phyloP scores from a whole-genome alignment of 2,329 filamentous ascomycete genomes.

The Aspergillus costaricaensis region DNA sequence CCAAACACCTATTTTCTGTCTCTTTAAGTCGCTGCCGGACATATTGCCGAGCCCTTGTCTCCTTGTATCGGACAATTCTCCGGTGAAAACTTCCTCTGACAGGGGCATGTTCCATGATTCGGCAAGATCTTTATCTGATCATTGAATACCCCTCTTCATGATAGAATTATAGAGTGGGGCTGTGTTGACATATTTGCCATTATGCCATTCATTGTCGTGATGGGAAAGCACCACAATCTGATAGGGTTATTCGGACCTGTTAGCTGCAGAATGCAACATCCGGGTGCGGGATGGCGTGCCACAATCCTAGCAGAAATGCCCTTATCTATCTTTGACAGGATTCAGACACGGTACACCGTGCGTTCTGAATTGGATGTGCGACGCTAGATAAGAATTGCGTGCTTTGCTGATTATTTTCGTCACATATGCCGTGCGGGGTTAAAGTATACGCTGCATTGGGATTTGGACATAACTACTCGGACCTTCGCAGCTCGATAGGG shows the following conservation, averaged over 20 bases:
- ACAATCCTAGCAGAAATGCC: conserved; percentile 6
- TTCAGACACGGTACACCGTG: not conserved
- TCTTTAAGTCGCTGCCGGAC: conserved; percentile 16
- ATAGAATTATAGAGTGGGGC: not conserved
- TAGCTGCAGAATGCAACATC: conserved; percentile 12
- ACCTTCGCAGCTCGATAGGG: not conserved
- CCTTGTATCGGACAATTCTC: not conserved
- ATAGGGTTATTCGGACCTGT: conserved; percentile 7
- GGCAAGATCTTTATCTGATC: not conserved
- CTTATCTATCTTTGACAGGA: conserved; percentile 4
- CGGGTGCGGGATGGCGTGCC: conserved; percentile 28
- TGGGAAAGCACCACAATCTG: conserved; percentile 2
- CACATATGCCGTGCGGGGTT: conserved; percentile 18
- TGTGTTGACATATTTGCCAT: conserved; percentile 15
- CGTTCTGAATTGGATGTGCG: not conserved
- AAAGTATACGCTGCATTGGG: not conserved
- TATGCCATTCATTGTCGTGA: conserved; percentile 22
- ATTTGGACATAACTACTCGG: not conserved
- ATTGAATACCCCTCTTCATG: not conserved
- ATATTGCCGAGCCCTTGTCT: conserved; percentile 12
- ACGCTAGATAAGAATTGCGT: conserved; percentile 24
- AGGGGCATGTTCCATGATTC: not conserved
- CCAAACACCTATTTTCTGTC: conserved; percentile 14
- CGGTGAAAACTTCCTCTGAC: not conserved
- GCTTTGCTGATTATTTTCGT: conserved; percentile 21